Conservation (phyloP, 148 eudicot species). For the Rhododendron vialii region DNA sequence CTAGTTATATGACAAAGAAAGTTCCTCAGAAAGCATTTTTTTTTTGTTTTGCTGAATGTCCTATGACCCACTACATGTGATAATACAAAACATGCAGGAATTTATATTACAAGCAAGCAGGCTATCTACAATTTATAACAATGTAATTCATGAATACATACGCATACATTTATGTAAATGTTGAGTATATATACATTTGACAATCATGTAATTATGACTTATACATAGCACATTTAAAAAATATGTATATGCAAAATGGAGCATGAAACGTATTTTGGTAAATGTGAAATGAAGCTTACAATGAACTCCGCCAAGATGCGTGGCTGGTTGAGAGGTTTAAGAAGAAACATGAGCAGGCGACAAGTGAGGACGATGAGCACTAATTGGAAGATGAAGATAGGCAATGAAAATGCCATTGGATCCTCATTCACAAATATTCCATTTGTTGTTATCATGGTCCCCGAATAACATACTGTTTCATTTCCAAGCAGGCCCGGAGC, state of each 20-base stretch:
- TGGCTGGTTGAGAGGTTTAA: slow-evolving; percentile 22
- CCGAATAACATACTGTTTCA: slow-evolving; percentile 11
- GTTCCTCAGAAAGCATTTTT: neutral
- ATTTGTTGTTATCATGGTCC: slow-evolving; percentile 19
- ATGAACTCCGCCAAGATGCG: slow-evolving; percentile 22
- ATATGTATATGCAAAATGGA: too few species aligned
- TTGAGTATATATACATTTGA: neutral
- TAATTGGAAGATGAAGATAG: slow-evolving; percentile 19
- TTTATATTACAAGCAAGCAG: neutral
- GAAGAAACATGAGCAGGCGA: slow-evolving; percentile 16
- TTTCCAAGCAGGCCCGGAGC: slow-evolving; percentile 14
- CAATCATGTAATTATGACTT: neutral
- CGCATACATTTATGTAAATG: neutral
- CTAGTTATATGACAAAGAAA: neutral
- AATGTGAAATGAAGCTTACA: neutral
- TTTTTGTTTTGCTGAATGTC: neutral
- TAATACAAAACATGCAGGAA: neutral
- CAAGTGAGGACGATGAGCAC: slow-evolving; percentile 9
- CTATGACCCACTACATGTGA: too few species aligned
- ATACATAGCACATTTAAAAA: neutral
- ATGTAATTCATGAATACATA: too few species aligned
- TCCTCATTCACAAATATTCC: slow-evolving; percentile 23
- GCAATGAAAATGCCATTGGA: slow-evolving; percentile 22
- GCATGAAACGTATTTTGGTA: neutral
- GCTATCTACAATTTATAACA: neutral